Base-by-base conservation (phyloP, 2,329 filamentous ascomycete species). In the Ophiosphaerella herpotricha region DNA sequence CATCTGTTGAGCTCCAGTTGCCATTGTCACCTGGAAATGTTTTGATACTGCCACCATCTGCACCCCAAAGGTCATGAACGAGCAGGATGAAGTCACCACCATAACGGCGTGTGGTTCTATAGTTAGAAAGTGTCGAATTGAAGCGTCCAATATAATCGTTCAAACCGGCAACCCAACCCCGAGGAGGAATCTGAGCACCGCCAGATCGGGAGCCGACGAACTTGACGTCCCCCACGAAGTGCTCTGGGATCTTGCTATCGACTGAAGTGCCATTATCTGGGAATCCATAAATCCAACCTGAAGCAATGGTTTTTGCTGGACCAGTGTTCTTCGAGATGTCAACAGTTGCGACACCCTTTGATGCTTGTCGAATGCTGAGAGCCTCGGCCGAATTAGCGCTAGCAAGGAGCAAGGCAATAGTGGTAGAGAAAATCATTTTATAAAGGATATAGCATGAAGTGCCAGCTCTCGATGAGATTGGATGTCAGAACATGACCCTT, bases 1-100 rank as follows among this genome's bases (percentile, higher is more conserved):
- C 50, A 43, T 82, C 78, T 55, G 71, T 78, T 16, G 68, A 57
- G 1, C 68, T 64, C 78, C 79, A 83, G 57, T 81, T 67, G 1
- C 75, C 76, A 50, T 80, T 70, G 50, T 82, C 79, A 3, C 80
- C 80, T 1, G 80, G 80, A 43, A 73, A 81, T 0, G 70, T 66
- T 0, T 68, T 63, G 1, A 70, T 70, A 23, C 76, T 74, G n/a
- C 44, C 37, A n/a, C 74, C 72, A 55, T 81, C 78, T 0, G 77
- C 75, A 7, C 79, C 79, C 78, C 78, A 81, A 4, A 77, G 51
- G 43, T 79, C 78, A 46, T 77, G 77, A 0, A 74, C 68, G 1
- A 80, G 66, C n/a, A 79, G 61, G 39, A 79, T 78, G 37, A 80
- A 80, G 5, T 43, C 46, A 4, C 71, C 78, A 5, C 69, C 73